Conservation (phyloP, 805 yeast genomes). For the Hemisphaericaspora nanyangensis region DNA sequence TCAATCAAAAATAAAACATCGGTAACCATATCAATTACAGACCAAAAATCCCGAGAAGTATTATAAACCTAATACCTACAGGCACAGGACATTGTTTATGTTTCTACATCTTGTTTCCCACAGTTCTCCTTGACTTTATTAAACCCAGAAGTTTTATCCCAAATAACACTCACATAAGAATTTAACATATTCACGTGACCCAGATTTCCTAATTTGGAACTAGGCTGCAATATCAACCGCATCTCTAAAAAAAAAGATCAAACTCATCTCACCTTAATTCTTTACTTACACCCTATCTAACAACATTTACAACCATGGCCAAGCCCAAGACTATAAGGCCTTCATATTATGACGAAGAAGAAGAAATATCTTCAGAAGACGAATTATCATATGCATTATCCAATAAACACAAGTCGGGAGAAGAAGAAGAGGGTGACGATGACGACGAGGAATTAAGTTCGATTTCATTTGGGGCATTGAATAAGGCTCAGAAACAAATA, state of each 20-base stretch:
- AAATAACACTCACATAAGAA: no score
- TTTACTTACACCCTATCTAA: no score
- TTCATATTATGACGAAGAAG: slow-evolving; percentile 17
- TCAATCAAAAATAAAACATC: no score
- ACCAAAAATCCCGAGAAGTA: no score
- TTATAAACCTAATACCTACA: no score
- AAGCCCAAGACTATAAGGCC: slow-evolving; percentile 13
- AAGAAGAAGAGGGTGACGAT: slow-evolving; percentile 18
- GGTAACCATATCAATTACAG: no score
- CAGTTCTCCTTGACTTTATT: no score
- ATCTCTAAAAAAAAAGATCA: background rate
- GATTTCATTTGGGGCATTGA: slow-evolving; percentile 63
- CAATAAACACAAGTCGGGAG: slow-evolving; percentile 1
- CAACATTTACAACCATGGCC: no score
- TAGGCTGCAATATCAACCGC: background rate
- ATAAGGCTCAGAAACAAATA: slow-evolving; percentile 53
- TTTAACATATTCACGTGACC: background rate
- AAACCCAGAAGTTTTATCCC: no score
- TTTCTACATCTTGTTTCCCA: no score
- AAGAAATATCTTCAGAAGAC: slow-evolving; percentile 10
- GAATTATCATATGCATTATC: slow-evolving; percentile 6
- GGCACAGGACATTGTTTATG: no score
- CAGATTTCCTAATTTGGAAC: background rate
- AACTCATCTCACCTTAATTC: background rate
- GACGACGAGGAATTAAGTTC: slow-evolving; percentile 47